Evolutionary conservation across 257 asterid species (phyloP).

Genomic region (Solanum sitiens): DNA sequence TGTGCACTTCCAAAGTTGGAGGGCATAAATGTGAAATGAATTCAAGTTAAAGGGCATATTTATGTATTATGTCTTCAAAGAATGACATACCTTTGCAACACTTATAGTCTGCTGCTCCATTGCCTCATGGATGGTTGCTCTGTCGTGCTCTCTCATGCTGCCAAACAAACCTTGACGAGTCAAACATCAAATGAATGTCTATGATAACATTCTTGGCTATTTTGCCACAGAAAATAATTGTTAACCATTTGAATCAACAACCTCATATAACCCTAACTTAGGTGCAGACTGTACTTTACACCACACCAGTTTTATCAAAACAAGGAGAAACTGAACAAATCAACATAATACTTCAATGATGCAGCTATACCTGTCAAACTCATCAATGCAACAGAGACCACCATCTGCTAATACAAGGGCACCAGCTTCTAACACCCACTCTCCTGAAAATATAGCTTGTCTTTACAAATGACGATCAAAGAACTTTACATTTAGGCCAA

Average conservation of each 20-base stretch:
- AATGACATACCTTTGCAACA: slow-evolving; percentile 81
- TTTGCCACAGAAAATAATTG: background rate
- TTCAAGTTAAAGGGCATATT: too few species aligned
- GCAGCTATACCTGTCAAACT: slow-evolving; percentile 72
- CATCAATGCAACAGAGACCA: slow-evolving; percentile 98
- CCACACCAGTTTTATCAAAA: background rate
- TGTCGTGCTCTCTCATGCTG: slow-evolving; percentile 96
- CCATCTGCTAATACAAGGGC: slow-evolving; percentile 98
- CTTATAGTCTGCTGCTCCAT: slow-evolving; percentile 99
- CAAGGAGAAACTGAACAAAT: background rate
- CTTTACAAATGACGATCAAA: background rate
- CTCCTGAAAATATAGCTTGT: slow-evolving; percentile 42
- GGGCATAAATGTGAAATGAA: too few species aligned
- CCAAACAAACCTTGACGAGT: slow-evolving; percentile 4
- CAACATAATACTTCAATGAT: background rate
- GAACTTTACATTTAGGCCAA: background rate
- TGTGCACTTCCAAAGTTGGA: too few species aligned
- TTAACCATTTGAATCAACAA: background rate
- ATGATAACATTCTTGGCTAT: background rate
- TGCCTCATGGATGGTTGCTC: slow-evolving; percentile 98
- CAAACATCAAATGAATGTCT: background rate
- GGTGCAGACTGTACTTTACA: background rate
- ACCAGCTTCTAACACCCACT: slow-evolving; percentile 99
- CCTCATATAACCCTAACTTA: background rate
- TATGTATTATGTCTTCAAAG: background rate